Evolutionary conservation across 257 asterid genomes (phyloP), one percentile per base, ranked within the genome.

Genomic region (Pogostemon cablin): DNA sequence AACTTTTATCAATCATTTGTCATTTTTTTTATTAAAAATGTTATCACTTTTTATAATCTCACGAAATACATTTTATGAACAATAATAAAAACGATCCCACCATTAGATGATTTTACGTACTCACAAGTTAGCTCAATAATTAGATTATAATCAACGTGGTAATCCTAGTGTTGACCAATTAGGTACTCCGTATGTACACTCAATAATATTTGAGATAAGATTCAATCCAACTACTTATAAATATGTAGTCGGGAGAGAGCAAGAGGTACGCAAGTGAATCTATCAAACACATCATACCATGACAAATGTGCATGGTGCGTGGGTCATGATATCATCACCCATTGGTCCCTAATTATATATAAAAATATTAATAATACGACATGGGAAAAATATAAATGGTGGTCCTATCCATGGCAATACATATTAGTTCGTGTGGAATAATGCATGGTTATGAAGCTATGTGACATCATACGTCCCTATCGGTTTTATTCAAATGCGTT

Each of bases 401-500:
- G 81, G 81, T 67, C 77, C 77, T 46, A 50, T 49, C 41, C 49
- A 7, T 42, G 57, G 8, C 49, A 64, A 41, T 72, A 66, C 17
- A 40, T 65, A 56, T 25, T 55, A 68, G 34, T 7, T 56, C 11
- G 47, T 46, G 48, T 57, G 40, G 54, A 72, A 66, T 37, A 72
- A 43, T 66, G 12, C 56, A 65, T 48, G 64, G 58, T 67, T 57
- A 62, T 55, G 66, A 72, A 53, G 78, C 68, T 67, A 72, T 59
- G 75, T 67, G 81, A 67, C 81, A 66, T 71, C 66, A 71, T 15
- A 65, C 5, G 77, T 62, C 75, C 44, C 55, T 46, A 7, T 77
- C 75, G 11, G 35, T 72, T 77, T 61, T 66, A 72, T 77, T 68
- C 78, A 77, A 61, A 50, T 77, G 52, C 68, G 4, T 67, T 75